A percentile compares a stretch with the other conserved stretches of the same genome.
Conservation (phyloP, 768 basidiomycete genomes). For the Lactarius sanguifluus region DNA sequence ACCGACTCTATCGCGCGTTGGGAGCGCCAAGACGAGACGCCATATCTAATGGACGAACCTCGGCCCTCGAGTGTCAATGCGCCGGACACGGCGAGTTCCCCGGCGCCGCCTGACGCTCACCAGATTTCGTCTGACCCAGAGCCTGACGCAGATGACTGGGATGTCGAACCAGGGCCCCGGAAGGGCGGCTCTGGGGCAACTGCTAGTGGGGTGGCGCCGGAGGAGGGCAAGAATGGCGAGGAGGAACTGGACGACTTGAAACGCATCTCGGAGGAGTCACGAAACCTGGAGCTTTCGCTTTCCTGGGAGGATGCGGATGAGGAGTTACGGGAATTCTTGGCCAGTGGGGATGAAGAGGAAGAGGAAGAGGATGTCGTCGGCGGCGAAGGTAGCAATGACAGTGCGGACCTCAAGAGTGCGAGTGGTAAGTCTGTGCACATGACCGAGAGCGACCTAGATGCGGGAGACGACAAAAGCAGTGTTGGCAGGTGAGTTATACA, state of each 20-base stretch:
- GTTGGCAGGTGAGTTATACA: slow-evolving; percentile 40
- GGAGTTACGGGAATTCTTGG: slow-evolving; percentile 27
- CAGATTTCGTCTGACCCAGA: slow-evolving; percentile 67
- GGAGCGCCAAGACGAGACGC: slow-evolving; percentile 73
- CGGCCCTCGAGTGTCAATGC: slow-evolving; percentile 35
- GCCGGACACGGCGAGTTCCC: slow-evolving; percentile 40
- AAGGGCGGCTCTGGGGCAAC: slow-evolving; percentile 29
- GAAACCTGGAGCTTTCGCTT: slow-evolving; percentile 20
- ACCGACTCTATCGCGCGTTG: slow-evolving; percentile 88
- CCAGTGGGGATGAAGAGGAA: slow-evolving; percentile 33
- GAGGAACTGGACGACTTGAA: slow-evolving; percentile 28
- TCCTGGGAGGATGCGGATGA: slow-evolving; percentile 28
- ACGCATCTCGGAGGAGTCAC: slow-evolving; percentile 23
- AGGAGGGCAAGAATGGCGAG: slow-evolving; percentile 26
- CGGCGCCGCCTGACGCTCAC: slow-evolving; percentile 47
- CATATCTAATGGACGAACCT: slow-evolving; percentile 70
- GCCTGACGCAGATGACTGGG: slow-evolving; percentile 68
- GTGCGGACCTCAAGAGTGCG: slow-evolving; percentile 9
- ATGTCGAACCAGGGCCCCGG: slow-evolving; percentile 40
- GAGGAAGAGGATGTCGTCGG: slow-evolving; percentile 40
- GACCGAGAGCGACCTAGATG: slow-evolving; percentile 51
- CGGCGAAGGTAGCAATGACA: slow-evolving; percentile 40
- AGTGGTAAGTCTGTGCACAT: slow-evolving; percentile 31
- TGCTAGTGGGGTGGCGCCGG: slow-evolving; percentile 26
- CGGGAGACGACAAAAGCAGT: slow-evolving; percentile 52